Evolutionary conservation across 768 basidiomycete genomes (phyloP), one percentile per base, ranked within the genome.

Genomic region (Suillus decipiens): DNA sequence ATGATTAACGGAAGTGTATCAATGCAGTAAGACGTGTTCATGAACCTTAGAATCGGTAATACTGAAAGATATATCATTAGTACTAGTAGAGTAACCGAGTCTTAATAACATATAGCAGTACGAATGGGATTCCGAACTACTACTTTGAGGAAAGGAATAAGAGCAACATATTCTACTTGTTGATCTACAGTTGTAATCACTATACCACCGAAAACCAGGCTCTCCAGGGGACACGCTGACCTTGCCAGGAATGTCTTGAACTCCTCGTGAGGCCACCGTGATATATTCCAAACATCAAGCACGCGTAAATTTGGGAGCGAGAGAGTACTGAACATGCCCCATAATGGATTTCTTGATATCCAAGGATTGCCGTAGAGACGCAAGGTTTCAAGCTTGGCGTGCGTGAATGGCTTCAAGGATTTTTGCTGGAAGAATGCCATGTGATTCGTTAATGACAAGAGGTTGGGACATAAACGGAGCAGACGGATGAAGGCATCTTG

Each of bases 151-250:
- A 9, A 72, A 1, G 70, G 70, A 61, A 70, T 34, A 54, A 68
- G n/a, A 43, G 55, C 54, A 24, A 48, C 54, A 42, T 66, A 70
- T 41, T 56, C 64, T 19, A 31, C 56, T 50, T 57, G 62, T 28
- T 61, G 66, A 28, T 64, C 56, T 45, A 67, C 64, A n/a, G 41
- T 67, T 10, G 60, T 24, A 14, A 60, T 51, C 53, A 61, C 63
- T 22, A 58, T 14, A 48, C 6, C 15, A 1, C 65, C 65, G 9
- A 70, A 58, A 39, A 68, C 63, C 42, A 71, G 69, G 34, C 47
- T 69, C 64, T 69, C 69, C 10, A 71, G 63, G 14, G 69, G 71
- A 39, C 70, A 72, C n/a, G 4, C 6, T 12, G 70, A 71, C 1
- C 70, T 66, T 41, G 7, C 28, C 22, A 71, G 11, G n/a, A 71